A percentile compares a stretch with the other conserved stretches of the same genome.
phyloP scores from a whole-genome alignment of 345 rosid genomes.

The Erucastrum elatum region DNA sequence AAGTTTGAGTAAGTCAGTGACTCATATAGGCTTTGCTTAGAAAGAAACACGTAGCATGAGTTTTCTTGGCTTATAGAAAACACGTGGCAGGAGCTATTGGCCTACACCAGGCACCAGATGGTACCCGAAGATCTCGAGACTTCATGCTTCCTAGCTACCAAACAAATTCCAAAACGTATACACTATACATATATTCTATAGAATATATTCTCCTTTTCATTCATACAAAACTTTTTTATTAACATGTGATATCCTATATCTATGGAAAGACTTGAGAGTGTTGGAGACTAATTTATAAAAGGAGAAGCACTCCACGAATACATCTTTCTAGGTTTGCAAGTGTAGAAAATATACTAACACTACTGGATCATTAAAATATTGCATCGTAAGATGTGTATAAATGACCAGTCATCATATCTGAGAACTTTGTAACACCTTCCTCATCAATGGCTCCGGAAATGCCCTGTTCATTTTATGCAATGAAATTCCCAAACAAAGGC shows the following conservation, averaged over 20 bases:
- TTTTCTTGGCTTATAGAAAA: neutral
- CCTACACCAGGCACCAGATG: neutral
- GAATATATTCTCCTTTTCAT: neutral
- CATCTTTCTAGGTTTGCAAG: too few species aligned
- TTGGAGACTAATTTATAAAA: too few species aligned
- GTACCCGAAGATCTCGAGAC: neutral
- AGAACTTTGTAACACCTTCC: constrained; percentile 74
- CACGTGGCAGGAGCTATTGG: neutral
- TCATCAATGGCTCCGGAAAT: constrained; percentile 73
- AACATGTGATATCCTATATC: too few species aligned
- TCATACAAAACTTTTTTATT: neutral
- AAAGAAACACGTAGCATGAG: neutral
- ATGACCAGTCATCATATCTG: constrained; percentile 27
- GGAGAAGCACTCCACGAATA: too few species aligned
- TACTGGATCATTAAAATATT: neutral
- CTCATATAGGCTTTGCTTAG: neutral
- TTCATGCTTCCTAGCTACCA: neutral
- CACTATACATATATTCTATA: neutral
- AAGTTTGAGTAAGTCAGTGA: neutral
- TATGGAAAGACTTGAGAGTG: too few species aligned
- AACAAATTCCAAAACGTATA: neutral
- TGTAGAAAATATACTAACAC: neutral
- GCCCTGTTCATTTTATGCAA: constrained; percentile 37
- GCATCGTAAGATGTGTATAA: neutral
- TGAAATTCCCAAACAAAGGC: neutral